Evolutionary conservation across 257 asterid species (phyloP).

Genomic region (Eustoma russellianum): DNA sequence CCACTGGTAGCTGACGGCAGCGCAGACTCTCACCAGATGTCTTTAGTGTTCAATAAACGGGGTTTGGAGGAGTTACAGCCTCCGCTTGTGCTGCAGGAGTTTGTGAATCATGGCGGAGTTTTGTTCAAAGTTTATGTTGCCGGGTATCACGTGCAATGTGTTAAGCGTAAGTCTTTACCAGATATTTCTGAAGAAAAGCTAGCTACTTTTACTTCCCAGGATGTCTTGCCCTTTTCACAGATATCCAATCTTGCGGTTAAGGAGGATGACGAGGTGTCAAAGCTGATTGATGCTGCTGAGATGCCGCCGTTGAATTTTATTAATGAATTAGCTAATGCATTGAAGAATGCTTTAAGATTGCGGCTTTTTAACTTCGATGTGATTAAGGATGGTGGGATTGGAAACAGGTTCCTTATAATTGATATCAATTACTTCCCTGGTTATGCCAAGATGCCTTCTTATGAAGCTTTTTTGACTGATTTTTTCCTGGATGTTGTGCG

Average conservation of each 20-base stretch:
- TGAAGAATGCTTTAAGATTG: constrained; percentile 54
- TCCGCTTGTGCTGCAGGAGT: constrained; percentile 71
- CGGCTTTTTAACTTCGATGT: constrained; percentile 76
- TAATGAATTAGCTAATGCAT: constrained; percentile 39
- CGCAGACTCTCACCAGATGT: constrained; percentile 64
- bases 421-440: constrained; percentile 92
- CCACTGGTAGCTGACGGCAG: constrained; percentile 54
- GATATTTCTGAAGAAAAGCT: constrained; percentile 34
- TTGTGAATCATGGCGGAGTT: constrained; percentile 84
- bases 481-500: constrained; percentile 55
- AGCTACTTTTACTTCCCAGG: constrained; percentile 12
- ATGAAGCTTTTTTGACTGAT: constrained; percentile 51
- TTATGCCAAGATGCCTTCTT: constrained; percentile 62
- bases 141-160: constrained; percentile 53
- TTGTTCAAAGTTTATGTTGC: constrained; percentile 77
- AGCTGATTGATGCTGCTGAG: constrained; percentile 36
- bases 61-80: constrained; percentile 39
- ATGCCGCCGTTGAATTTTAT: constrained; percentile 52
- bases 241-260: constrained; percentile 47
- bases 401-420: constrained; percentile 51
- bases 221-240: constrained; percentile 52
- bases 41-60: constrained; percentile 37
- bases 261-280: constrained; percentile 26
- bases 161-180: constrained; percentile 62
- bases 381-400: constrained; percentile 46